Conservation (phyloP, 805 yeast species). For the Yamadazyma akitaensis region DNA sequence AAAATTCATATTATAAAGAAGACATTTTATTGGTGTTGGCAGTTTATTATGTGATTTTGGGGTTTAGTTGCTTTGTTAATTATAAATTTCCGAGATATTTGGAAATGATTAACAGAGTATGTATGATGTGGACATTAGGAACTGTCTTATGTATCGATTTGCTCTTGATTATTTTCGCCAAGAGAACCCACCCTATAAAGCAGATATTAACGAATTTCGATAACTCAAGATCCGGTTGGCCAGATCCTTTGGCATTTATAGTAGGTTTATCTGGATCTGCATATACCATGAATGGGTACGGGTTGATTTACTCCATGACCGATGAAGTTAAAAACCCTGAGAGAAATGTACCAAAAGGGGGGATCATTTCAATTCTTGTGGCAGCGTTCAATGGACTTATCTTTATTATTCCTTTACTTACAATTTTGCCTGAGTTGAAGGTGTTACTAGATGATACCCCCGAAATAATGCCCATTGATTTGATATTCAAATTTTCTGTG, state of each 20-base stretch:
- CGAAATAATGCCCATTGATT: conserved; percentile 73
- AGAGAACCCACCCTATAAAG: conserved; percentile 54
- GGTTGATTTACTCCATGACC: conserved; percentile 75
- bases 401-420: conserved; percentile 67
- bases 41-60: conserved; percentile 54
- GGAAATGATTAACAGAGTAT: conserved; percentile 61
- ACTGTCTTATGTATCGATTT: conserved; percentile 69
- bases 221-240: conserved; percentile 74
- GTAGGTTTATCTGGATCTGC: conserved; percentile 78
- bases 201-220: conserved; percentile 66
- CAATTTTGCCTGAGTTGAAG: conserved; percentile 66
- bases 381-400: conserved; percentile 68
- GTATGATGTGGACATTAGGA: conserved; percentile 73
- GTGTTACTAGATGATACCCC: conserved; percentile 54
- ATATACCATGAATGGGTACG: conserved; percentile 79
- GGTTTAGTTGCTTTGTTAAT: conserved; percentile 61
- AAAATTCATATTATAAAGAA: conserved; percentile 55
- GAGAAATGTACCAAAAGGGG: conserved; percentile 69
- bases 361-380: conserved; percentile 59
- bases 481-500: conserved; percentile 69
- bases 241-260: conserved; percentile 63
- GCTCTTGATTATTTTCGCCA: conserved; percentile 55
- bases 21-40: conserved; percentile 54
- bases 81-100: conserved; percentile 55
- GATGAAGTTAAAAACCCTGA: conserved; percentile 81